Percentiles rank a stretch among this genome's conserved stretches.
Conservation (phyloP, 2,329 filamentous ascomycete genomes). For the Sodiomyces alkalinus region DNA sequence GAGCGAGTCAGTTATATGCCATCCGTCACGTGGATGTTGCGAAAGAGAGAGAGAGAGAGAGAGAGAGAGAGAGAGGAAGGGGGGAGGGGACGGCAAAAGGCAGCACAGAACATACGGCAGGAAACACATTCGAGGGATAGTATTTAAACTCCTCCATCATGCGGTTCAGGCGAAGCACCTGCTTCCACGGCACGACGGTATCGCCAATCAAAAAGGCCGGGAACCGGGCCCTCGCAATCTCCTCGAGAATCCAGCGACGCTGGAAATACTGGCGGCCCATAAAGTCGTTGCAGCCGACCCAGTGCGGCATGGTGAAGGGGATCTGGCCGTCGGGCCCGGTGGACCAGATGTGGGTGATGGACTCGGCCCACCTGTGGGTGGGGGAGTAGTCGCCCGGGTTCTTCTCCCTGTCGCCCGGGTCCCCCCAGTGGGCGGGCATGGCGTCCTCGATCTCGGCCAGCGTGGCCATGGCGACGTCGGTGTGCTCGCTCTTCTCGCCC, state of each 20-base stretch:
- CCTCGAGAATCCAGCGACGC: slow-evolving; percentile 20
- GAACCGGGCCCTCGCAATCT: slow-evolving; percentile 18
- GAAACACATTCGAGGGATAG: too few relatives aligned
- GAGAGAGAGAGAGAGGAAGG: too few relatives aligned
- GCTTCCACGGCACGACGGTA: too few relatives aligned
- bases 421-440: slow-evolving; percentile 17
- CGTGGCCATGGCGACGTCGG: slow-evolving; percentile 12
- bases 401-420: slow-evolving; percentile 16
- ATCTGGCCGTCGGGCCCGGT: slow-evolving; percentile 9
- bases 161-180: too few relatives aligned
- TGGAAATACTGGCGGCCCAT: slow-evolving; percentile 17
- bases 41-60: too few relatives aligned
- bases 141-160: too few relatives aligned
- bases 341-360: slow-evolving; percentile 13
- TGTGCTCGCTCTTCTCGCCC: slow-evolving; percentile 13
- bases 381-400: slow-evolving; percentile 20
- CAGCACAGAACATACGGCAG: too few relatives aligned
- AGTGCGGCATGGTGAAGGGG: slow-evolving; percentile 10
- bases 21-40: too few relatives aligned
- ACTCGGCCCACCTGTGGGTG: slow-evolving; percentile 14
- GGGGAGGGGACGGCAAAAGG: too few relatives aligned
- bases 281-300: slow-evolving; percentile 13
- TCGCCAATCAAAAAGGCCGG: too few relatives aligned
- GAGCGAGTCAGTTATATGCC: too few relatives aligned
- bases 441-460: slow-evolving; percentile 14